Percentiles rank a stretch among this genome's conserved stretches.
Conservation (phyloP, 2,329 filamentous ascomycete genomes). For the Eutypella sp. region DNA sequence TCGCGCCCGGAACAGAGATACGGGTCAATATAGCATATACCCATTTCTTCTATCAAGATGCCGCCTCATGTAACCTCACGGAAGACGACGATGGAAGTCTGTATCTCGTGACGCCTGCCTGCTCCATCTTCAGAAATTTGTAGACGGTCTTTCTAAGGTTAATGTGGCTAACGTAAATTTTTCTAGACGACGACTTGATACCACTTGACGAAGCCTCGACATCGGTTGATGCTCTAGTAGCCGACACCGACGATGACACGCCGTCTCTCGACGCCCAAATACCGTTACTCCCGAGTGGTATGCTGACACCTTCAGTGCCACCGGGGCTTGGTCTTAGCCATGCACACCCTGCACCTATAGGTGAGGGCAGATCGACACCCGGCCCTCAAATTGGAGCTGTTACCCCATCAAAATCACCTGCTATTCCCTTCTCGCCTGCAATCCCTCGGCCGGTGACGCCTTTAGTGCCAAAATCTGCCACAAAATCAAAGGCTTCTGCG, state of each 20-base stretch:
- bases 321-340: constrained; percentile 40
- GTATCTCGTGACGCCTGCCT: constrained; percentile 43
- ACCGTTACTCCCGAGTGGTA: constrained; percentile 13
- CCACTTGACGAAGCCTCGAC: constrained; percentile 56
- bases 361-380: constrained; percentile 16
- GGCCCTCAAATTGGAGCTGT: constrained; percentile 13
- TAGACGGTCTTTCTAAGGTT: constrained; percentile 18
- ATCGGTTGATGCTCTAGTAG: constrained; percentile 65
- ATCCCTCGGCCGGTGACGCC: constrained; percentile 29
- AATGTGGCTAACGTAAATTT: constrained; percentile 37
- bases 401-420: constrained; percentile 16
- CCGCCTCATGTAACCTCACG: constrained; percentile 36
- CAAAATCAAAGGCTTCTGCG: constrained; percentile 21
- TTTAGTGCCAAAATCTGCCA: constrained; percentile 18
- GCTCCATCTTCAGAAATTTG: constrained; percentile 24
- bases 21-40: constrained; percentile 47
- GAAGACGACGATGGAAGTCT: constrained; percentile 60
- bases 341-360: constrained; percentile 26
- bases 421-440: constrained; percentile 8
- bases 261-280: constrained; percentile 10
- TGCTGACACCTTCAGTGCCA: constrained; percentile 36
- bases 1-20: constrained; percentile 33
- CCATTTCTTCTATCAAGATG: constrained; percentile 33
- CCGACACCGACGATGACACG: constrained; percentile 39
- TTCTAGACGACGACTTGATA: constrained; percentile 58